These are phyloP conservation scores for Penicillium decumbens DNA, from an alignment of 2,329 filamentous ascomycete species.

Conservation along the genomic window DNA sequence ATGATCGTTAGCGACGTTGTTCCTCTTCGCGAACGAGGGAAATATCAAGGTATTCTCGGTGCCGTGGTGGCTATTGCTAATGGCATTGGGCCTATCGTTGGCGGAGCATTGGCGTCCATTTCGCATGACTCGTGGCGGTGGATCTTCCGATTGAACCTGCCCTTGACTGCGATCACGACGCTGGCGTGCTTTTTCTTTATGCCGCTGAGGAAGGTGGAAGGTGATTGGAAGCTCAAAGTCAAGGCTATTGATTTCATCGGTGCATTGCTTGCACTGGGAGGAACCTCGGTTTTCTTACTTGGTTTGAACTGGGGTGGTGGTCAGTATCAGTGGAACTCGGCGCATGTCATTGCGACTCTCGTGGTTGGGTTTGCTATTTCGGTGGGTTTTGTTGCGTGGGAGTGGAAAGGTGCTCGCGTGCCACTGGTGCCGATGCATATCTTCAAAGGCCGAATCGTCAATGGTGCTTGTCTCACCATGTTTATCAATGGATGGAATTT, in stretches of 20 bases:
- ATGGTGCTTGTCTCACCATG: conserved; percentile 54
- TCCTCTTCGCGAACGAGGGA: conserved; percentile 55
- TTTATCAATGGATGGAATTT: conserved; percentile 59
- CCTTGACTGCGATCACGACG: conserved; percentile 48
- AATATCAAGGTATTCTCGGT: conserved; percentile 54
- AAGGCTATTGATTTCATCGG: conserved; percentile 51
- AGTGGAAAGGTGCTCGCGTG: conserved; percentile 31
- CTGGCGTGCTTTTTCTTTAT: conserved; percentile 52
- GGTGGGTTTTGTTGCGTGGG: conserved; percentile 30
- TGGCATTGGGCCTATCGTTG: conserved; percentile 53
- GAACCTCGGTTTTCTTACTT: conserved; percentile 46
- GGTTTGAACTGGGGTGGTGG: conserved; percentile 58
- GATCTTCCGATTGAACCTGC: conserved; percentile 54
- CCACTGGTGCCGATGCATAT: conserved; percentile 45
- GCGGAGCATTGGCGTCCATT: conserved; percentile 48
- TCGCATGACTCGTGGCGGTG: conserved; percentile 49
- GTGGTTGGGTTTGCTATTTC: conserved; percentile 44
- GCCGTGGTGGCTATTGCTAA: conserved; percentile 53
- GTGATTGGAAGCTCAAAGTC: conserved; percentile 50
- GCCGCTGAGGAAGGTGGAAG: conserved; percentile 53
- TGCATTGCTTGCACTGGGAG: conserved; percentile 44
- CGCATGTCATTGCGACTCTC: conserved; percentile 53
- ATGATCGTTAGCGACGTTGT: conserved; percentile 61
- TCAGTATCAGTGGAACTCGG: conserved; percentile 54
- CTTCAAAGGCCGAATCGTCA: conserved; percentile 52